phyloP scores from a whole-genome alignment of 768 basidiomycete species.

The Auricularia cornea region DNA sequence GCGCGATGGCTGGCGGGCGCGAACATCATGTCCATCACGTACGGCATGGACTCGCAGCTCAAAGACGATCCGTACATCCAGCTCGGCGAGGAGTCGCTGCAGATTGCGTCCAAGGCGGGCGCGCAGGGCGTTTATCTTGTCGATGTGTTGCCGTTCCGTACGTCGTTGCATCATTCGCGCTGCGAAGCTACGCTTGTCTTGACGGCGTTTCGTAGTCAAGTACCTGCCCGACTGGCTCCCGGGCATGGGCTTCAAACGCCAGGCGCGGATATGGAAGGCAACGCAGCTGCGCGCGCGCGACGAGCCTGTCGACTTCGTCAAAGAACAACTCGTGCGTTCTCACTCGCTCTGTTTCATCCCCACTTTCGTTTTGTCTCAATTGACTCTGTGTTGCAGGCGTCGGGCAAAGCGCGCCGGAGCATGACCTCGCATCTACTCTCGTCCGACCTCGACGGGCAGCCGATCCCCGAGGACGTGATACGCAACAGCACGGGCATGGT shows the following conservation, averaged over 20 bases:
- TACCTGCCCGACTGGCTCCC: conserved; percentile 31
- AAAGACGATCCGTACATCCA: conserved; percentile 26
- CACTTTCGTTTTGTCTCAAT: too few relatives aligned
- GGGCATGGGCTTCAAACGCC: conserved; percentile 25
- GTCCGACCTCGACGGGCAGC: background rate
- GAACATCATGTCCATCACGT: conserved; percentile 26
- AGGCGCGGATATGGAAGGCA: conserved; percentile 18
- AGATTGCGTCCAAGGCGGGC: background rate
- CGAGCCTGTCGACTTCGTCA: conserved; percentile 47
- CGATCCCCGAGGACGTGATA: background rate
- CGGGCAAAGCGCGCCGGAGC: too few relatives aligned
- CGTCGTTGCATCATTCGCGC: too few relatives aligned
- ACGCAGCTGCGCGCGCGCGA: conserved; percentile 6
- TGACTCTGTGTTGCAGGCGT: too few relatives aligned
- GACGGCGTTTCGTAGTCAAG: conserved; percentile 14
- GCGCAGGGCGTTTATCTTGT: too few relatives aligned
- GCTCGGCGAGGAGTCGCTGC: conserved; percentile 18
- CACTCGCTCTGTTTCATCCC: too few relatives aligned
- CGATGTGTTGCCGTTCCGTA: too few relatives aligned
- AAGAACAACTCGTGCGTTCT: conserved; percentile 13
- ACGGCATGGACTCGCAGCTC: conserved; percentile 27
- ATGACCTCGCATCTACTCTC: too few relatives aligned
- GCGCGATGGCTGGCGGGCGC: conserved; percentile 21
- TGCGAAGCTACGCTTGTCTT: too few relatives aligned
- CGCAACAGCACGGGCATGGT: background rate